These are phyloP conservation scores for Thozetella sp. DNA, from an alignment of 495 filamentous ascomycete species.

Conservation along the genomic window DNA sequence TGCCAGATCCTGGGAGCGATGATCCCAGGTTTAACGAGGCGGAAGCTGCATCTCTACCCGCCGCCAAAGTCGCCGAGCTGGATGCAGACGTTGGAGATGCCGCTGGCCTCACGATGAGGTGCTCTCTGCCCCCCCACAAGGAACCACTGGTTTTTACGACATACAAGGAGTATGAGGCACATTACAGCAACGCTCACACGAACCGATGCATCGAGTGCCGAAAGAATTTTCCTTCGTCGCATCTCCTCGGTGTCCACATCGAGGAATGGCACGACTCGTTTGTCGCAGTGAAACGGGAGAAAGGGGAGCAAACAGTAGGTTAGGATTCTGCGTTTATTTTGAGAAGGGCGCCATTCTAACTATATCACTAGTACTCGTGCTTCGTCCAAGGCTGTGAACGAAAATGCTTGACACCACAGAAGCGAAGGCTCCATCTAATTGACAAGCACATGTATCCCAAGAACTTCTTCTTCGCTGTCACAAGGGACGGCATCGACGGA, in stretches of 20 bases:
- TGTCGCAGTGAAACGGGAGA: conserved; percentile 65
- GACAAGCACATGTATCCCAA: conserved; percentile 95
- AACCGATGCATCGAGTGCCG: conserved; percentile 84
- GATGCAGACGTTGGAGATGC: conserved; percentile 27
- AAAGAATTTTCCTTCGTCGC: conserved; percentile 73
- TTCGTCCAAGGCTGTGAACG: conserved; percentile 88
- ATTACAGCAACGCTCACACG: conserved; percentile 79
- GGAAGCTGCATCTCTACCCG: conserved; percentile 22
- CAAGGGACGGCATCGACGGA: conserved; percentile 86
- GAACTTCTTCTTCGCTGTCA: conserved; percentile 88
- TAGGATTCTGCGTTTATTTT: background rate
- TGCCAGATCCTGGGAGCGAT: conserved; percentile 1
- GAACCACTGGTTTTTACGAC: conserved; percentile 68
- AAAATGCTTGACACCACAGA: conserved; percentile 81
- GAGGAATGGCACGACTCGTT: conserved; percentile 90
- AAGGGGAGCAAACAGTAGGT: conserved; percentile 85
- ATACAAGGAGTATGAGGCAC: conserved; percentile 83
- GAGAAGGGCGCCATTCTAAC: conserved; percentile 9
- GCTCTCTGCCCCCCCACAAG: conserved; percentile 78
- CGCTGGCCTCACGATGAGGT: conserved; percentile 59
- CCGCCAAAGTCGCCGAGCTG: conserved; percentile 42
- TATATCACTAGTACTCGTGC: conserved; percentile 69
- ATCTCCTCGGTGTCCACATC: conserved; percentile 82
- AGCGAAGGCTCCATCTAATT: conserved; percentile 82
- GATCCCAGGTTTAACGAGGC: conserved; percentile 1